Evolutionary conservation across 1,284 basidiomycete species (phyloP).

Genomic region (Pseudozyma sp.): DNA sequence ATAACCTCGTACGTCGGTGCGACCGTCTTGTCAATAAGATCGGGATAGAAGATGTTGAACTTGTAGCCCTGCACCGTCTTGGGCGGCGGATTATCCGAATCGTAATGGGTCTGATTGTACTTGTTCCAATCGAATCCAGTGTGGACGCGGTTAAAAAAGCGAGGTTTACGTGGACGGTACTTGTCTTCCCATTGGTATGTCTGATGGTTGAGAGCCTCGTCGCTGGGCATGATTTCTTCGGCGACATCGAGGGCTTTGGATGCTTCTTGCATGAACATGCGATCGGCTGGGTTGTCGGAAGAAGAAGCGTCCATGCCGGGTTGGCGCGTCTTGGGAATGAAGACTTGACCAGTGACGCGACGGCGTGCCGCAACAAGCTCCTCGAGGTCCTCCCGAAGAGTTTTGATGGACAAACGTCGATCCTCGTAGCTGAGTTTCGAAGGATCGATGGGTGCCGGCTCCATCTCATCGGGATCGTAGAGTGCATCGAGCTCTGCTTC

Average conservation of each 20-base stretch:
- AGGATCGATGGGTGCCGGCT: slow-evolving; percentile 43
- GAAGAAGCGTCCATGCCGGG: slow-evolving; percentile 5
- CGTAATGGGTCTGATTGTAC: slow-evolving; percentile 70
- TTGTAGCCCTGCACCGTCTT: slow-evolving; percentile 82
- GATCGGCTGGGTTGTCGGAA: slow-evolving; percentile 41
- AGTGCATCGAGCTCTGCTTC: slow-evolving; percentile 73
- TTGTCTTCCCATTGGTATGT: slow-evolving; percentile 99
- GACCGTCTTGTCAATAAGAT: slow-evolving; percentile 95
- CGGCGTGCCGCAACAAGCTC: slow-evolving; percentile 50
- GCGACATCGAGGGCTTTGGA: slow-evolving; percentile 93
- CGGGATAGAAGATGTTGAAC: slow-evolving; percentile 95
- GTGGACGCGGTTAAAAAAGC: slow-evolving; percentile 98
- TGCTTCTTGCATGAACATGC: slow-evolving; percentile 57
- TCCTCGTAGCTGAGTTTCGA: slow-evolving; percentile 54
- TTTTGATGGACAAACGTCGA: slow-evolving; percentile 36
- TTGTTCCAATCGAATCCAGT: slow-evolving; percentile 99
- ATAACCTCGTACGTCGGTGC: slow-evolving; percentile 91
- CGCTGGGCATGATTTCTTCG: slow-evolving; percentile 91
- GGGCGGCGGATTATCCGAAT: slow-evolving; percentile 67
- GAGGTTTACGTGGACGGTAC: slow-evolving; percentile 95
- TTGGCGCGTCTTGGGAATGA: slow-evolving; percentile 47
- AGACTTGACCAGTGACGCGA: slow-evolving; percentile 43
- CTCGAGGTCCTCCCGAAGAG: slow-evolving; percentile 42
- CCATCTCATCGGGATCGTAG: slow-evolving; percentile 58
- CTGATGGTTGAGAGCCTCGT: slow-evolving; percentile 78